These are phyloP conservation scores for Cladosporium cucumerinum DNA, from an alignment of 2,329 filamentous ascomycete genomes.

Conservation along the genomic window DNA sequence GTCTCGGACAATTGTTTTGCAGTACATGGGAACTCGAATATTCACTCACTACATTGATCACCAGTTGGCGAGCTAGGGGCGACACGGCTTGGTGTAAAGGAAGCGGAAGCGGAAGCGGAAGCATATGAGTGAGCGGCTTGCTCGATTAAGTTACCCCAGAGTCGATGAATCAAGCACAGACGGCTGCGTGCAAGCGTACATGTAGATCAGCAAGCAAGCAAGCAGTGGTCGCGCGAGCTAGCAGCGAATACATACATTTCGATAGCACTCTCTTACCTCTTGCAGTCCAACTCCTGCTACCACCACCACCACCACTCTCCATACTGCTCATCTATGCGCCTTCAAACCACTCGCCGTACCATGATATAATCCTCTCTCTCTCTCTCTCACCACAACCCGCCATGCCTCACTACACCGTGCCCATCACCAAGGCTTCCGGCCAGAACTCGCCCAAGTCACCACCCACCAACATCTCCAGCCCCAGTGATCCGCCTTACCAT, in stretches of 20 bases:
- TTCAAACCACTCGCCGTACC: not conserved
- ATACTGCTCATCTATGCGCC: not conserved
- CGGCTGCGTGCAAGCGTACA: not conserved
- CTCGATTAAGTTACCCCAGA: not conserved
- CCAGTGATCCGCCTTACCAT: conserved; percentile 59
- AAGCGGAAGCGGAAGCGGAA: too few species aligned
- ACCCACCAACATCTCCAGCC: conserved; percentile 50
- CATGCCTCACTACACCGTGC: conserved; percentile 38
- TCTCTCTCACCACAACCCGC: not conserved
- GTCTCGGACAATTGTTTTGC: not conserved
- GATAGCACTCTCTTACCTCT: not conserved
- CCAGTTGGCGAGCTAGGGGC: not conserved
- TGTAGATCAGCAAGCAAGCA: conserved; percentile 1
- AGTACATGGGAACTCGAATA: not conserved
- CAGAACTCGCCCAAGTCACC: conserved; percentile 51
- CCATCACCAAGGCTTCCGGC: conserved; percentile 27
- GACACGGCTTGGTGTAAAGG: not conserved
- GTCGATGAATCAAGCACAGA: not conserved
- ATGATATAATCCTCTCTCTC: conserved; percentile 16
- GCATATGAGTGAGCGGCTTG: not conserved
- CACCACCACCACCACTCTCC: not conserved
- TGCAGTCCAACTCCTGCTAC: not conserved
- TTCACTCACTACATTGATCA: not conserved
- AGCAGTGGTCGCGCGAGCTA: conserved; percentile 5
- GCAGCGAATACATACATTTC: not conserved